A percentile compares a stretch with the other conserved stretches of the same genome.
Conservation (phyloP, 2,329 filamentous ascomycete species). For the Ophiostoma ips region DNA sequence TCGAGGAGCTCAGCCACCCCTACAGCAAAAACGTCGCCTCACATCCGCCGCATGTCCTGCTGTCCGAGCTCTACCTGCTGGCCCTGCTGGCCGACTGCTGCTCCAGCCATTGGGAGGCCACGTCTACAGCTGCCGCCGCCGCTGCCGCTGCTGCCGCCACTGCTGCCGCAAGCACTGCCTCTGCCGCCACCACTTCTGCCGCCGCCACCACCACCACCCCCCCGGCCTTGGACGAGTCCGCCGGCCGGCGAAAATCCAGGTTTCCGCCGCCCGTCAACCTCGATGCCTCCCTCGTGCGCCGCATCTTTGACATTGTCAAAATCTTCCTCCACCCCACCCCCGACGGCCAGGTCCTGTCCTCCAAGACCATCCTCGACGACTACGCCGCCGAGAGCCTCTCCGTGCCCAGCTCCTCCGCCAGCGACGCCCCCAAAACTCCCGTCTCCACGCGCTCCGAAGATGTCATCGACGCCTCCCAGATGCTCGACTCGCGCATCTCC, state of each 20-base stretch:
- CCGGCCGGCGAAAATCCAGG: constrained; percentile 14
- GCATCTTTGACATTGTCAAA: constrained; percentile 42
- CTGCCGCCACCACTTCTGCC: neutral
- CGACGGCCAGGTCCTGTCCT: constrained; percentile 41
- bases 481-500: constrained; percentile 24
- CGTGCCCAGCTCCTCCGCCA: neutral
- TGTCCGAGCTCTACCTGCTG: constrained; percentile 52
- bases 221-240: constrained; percentile 6
- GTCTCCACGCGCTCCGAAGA: constrained; percentile 21
- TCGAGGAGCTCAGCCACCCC: constrained; percentile 44
- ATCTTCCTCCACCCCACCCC: constrained; percentile 44
- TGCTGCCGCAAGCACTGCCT: constrained; percentile 2
- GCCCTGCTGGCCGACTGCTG: constrained; percentile 52
- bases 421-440: constrained; percentile 15
- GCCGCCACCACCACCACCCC: neutral
- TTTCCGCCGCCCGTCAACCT: constrained; percentile 26
- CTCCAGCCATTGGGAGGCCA: constrained; percentile 41
- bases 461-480: constrained; percentile 20
- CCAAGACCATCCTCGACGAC: constrained; percentile 43
- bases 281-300: constrained; percentile 36
- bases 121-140: constrained; percentile 12
- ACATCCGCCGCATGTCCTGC: constrained; percentile 45
- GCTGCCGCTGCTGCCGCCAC: constrained; percentile 7
- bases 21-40: constrained; percentile 32
- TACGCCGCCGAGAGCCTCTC: neutral